Conservation (phyloP, 306 rosid genomes). For the Medicago ruthenica region DNA sequence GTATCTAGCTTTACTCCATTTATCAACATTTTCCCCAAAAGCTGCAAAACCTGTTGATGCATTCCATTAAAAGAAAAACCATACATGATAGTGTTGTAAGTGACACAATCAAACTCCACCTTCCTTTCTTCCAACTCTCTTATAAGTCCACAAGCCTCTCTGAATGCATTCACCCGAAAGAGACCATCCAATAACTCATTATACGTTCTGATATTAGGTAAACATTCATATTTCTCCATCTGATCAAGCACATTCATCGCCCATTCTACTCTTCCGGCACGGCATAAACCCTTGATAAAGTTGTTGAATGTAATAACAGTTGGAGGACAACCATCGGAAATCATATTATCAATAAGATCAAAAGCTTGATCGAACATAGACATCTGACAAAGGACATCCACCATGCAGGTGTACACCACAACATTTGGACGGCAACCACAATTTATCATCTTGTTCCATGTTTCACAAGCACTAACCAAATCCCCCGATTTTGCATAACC, state of each 20-base stretch:
- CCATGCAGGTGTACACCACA: conserved; percentile 77
- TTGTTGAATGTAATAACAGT: conserved; percentile 73
- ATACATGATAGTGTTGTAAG: conserved; percentile 77
- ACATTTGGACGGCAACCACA: conserved; percentile 79
- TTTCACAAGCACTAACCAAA: conserved; percentile 68
- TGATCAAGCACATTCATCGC: conserved; percentile 63
- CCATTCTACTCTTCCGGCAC: conserved; percentile 63
- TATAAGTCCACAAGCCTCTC: conserved; percentile 67
- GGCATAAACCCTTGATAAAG: conserved; percentile 77
- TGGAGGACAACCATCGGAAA: conserved; percentile 72
- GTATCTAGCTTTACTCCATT: conserved; percentile 67
- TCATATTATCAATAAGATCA: conserved; percentile 68
- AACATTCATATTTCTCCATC: conserved; percentile 67
- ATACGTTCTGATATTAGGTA: conserved; percentile 77
- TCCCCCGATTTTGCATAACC: conserved; percentile 78
- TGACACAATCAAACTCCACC: conserved; percentile 58
- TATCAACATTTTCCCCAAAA: conserved; percentile 70
- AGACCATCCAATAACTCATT: conserved; percentile 78
- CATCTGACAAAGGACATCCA: conserved; percentile 75
- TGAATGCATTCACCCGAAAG: conserved; percentile 57
- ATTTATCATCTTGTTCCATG: conserved; percentile 82
- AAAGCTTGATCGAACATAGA: conserved; percentile 69
- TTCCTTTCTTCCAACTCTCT: conserved; percentile 65
- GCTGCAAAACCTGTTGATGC: conserved; percentile 62
- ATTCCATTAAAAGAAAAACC: conserved; percentile 69